Evolutionary conservation across 352 stramenopile genomes (phyloP).

Genomic region (Globisporangium nagaii): DNA sequence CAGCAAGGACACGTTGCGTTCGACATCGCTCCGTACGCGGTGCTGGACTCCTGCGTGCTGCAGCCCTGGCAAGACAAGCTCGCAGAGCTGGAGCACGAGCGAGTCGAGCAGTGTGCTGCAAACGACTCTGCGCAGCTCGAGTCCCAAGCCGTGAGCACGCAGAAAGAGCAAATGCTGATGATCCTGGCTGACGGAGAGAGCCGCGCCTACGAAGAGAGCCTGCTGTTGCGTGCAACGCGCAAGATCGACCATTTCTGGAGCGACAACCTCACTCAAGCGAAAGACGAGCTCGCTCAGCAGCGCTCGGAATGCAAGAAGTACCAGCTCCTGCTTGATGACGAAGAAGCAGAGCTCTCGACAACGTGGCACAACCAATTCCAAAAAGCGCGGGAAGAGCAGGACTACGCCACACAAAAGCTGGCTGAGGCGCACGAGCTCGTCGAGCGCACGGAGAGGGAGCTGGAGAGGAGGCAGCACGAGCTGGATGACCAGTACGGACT

Average conservation of each 20-base stretch:
- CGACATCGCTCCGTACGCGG: conserved; percentile 37
- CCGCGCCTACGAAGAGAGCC: conserved; percentile 17
- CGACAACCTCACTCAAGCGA: conserved; percentile 9
- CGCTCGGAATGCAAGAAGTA: conserved; percentile 12
- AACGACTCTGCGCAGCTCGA: conserved; percentile 11
- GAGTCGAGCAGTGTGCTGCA: conserved; percentile 14
- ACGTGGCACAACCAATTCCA: conserved; percentile 2
- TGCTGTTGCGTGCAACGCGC: conserved; percentile 11
- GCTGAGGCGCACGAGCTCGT: conserved; percentile 1
- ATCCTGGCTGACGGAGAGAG: conserved; percentile 32
- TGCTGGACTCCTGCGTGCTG: conserved; percentile 39
- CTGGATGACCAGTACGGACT: conserved; percentile 24
- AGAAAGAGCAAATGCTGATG: conserved; percentile 26
- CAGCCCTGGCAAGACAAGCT: conserved; percentile 19
- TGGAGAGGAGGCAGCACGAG: conserved; percentile 19
- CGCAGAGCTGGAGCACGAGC: conserved; percentile 9
- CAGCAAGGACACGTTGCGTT: conserved; percentile 40
- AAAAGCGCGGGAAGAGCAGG: not conserved
- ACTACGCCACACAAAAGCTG: conserved; percentile 11
- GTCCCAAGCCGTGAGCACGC: conserved; percentile 12
- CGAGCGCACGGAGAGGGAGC: conserved; percentile 12
- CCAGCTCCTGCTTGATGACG: conserved; percentile 16
- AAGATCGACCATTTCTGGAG: conserved; percentile 25
- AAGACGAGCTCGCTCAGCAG: conserved; percentile 15
- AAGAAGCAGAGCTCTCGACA: conserved; percentile 14